Conservation (phyloP, 768 basidiomycete species). For the Hericium alpestre region DNA sequence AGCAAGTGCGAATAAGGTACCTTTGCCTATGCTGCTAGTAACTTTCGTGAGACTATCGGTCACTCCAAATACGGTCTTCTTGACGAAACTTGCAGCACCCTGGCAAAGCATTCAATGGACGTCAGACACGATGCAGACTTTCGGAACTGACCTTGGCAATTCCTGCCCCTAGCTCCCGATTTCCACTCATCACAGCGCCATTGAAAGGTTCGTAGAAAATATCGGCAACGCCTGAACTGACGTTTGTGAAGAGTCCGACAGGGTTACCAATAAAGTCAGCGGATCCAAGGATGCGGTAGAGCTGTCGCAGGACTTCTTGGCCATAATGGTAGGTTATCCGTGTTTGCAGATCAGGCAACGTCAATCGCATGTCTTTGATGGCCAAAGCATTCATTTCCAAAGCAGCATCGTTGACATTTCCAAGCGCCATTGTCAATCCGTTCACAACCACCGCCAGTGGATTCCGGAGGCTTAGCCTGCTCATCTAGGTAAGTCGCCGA, state of each 20-base stretch:
- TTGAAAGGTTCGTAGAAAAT: conserved; percentile 99
- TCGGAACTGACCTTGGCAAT: conserved; percentile 67
- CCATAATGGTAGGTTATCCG: conserved; percentile 88
- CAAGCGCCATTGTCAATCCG: conserved; percentile 91
- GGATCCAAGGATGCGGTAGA: conserved; percentile 95
- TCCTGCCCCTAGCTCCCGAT: conserved; percentile 86
- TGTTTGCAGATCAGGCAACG: conserved; percentile 70
- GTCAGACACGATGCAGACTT: neutral
- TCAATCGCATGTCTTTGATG: conserved; percentile 89
- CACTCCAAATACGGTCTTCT: conserved; percentile 96
- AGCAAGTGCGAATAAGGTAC: conserved; percentile 25
- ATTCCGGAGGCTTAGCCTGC: conserved; percentile 69
- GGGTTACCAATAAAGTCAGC: conserved; percentile 96
- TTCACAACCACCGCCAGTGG: conserved; percentile 90
- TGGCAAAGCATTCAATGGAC: conserved; percentile 23
- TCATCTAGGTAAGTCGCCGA: neutral
- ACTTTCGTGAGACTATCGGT: conserved; percentile 97
- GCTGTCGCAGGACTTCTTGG: conserved; percentile 84
- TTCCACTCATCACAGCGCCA: conserved; percentile 92
- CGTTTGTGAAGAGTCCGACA: conserved; percentile 95
- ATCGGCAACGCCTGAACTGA: conserved; percentile 94
- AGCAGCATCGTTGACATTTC: conserved; percentile 93
- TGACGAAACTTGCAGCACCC: conserved; percentile 96
- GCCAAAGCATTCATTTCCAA: conserved; percentile 89
- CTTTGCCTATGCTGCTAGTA: conserved; percentile 95